Evolutionary conservation across 75 land plant species (phyloP).

Genomic region (Isoetes taiwanensis): DNA sequence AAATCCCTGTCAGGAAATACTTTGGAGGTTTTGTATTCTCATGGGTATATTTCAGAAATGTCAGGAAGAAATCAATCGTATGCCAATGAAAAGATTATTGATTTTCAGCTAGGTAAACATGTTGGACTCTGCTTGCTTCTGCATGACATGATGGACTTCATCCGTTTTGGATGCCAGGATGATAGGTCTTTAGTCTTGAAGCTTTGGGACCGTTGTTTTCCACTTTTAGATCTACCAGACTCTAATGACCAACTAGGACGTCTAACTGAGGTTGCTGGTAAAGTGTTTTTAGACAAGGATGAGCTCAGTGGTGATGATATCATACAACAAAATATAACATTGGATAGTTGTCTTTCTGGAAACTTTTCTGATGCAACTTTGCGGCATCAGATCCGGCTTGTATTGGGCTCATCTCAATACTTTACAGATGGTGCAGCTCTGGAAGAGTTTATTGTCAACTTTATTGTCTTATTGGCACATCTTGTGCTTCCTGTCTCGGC

Average conservation of each 20-base stretch:
- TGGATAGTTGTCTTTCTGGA: no score
- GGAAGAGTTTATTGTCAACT: conserved; percentile 12
- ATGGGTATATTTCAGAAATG: conserved; percentile 12
- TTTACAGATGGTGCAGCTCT: conserved; percentile 11
- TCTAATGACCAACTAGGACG: conserved; percentile 3
- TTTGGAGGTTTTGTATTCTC: conserved; percentile 7
- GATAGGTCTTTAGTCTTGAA: conserved; percentile 23
- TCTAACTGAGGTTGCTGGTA: neutral
- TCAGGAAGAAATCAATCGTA: neutral
- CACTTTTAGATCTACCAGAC: conserved; percentile 23
- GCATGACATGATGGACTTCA: conserved; percentile 27
- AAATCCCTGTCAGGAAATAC: conserved; percentile 16
- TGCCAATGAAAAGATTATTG: neutral
- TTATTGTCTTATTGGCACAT: no score
- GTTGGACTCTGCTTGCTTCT: conserved; percentile 13
- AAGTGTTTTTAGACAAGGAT: no score
- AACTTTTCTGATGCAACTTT: no score
- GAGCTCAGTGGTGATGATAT: no score
- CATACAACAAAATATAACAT: no score
- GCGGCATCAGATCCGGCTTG: conserved; percentile 22
- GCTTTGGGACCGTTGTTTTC: conserved; percentile 18
- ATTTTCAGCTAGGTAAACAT: conserved; percentile 13
- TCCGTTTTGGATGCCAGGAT: conserved; percentile 24
- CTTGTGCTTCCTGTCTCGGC: no score
- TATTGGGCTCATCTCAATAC: conserved; percentile 14